Base-by-base conservation (phyloP, 208 protist genomes). In the Acanthamoeba lenticulata region DNA sequence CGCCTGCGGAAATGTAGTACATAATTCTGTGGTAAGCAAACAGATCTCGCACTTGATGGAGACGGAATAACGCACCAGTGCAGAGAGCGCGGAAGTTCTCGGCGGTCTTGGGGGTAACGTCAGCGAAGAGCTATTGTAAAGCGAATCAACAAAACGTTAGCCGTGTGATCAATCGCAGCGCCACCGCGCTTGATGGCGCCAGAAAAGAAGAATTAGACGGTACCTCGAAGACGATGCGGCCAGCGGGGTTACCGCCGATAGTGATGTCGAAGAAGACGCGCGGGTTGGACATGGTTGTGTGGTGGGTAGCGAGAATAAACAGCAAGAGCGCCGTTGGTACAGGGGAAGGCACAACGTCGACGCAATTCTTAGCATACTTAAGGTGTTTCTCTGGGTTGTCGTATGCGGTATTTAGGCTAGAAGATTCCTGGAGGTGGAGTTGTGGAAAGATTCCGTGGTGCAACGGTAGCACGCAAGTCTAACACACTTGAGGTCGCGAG, bases 181-280 rank as follows among this genome's bases (percentile, higher is more conserved):
- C 42, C 9, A 79, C 11, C 13, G 1, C 19, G n/a, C 24, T n/a
- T 72, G 24, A 34, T 47, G 38, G 29, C n/a, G n/a, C 19, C 42
- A 52, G 0, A 60, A 19, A 65, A 15, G 29, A 6, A 44, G 15
- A 60, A 90, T 40, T 19, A 0, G 5, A 90, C 15, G 7, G 85
- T 72, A 91, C 85, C 85, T 98, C 98, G 85, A 99, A 98, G 94
- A 98, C 98, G 27, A 99, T 96, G 57, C 98, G 97, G 1, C 98
- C 98, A n/a, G 97, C 95, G 47, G 90, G 65, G 13, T 98, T 95
- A 42, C 97, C 96, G 0, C 97, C 98, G 94, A 99, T 98, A 11
- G 97, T 96, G 81, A 99, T 98, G 93, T 99, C 98, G 94, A 99
- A 99, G 93, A 98, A 98, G 24, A 97, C 95, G 74, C 79, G 55